Evolutionary conservation across 2,329 filamentous ascomycete species (phyloP), one percentile per base, ranked within the genome.

Genomic region (Aspergillus bombycis): DNA sequence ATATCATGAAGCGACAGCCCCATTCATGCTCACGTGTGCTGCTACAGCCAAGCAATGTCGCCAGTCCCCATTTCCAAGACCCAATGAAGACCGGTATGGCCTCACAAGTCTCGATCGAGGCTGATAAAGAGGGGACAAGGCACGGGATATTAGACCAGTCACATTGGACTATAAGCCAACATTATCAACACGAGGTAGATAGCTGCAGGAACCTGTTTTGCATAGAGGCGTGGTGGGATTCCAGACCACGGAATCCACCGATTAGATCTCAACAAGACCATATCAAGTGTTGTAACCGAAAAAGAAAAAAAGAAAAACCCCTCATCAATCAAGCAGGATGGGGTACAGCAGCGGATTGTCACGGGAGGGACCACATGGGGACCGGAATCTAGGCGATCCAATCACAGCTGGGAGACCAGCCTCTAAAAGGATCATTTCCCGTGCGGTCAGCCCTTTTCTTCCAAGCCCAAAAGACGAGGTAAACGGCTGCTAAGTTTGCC

Each of bases 1-100:
- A 26, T 48, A 19, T 16, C 21, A 14, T 12, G n/a, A 43, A 43
- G 41, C 19, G 12, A 28, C 46, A 30, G 26, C 11, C 61, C 65
- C 63, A 65, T 67, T 63, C 64, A 67, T 61, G 45, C 66, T 62
- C 65, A 67, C 66, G 66, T 66, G 66, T 62, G 64, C 55, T 43
- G 58, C 62, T 64, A 34, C 45, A 41, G 46, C 58, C 57, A 62
- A 57, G 52, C 48, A 43, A 62, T 30, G 34, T 36, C 34, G 34
- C 34, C 5, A 36, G 34, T 36, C 34, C 12, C 30, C 48, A 32
- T 26, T 21, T 16, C 12, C 26, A 16, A 19, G 21, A 9, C 21
- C 48, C 21, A 9, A 43, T 41, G 16, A 41, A 19, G 34, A 26
- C 28, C 45, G 45, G 43, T 54, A 26, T 58, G 21, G 9, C 21